Evolutionary conservation across 2,329 filamentous ascomycete species (phyloP), one percentile per base, ranked within the genome.

Genomic region (Diaporthe humulicola): DNA sequence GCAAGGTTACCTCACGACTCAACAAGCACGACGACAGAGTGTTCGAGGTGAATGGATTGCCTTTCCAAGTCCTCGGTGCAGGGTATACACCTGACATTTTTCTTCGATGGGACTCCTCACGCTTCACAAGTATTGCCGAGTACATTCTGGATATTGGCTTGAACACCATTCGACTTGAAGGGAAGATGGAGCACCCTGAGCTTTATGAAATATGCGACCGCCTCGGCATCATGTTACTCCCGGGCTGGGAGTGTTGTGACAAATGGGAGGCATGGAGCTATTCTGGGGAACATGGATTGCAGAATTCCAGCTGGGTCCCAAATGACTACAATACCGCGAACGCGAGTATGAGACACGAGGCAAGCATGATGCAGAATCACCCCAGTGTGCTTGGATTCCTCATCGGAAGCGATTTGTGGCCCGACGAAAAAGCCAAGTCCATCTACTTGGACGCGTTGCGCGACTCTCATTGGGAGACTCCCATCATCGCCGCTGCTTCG

Each of bases 221-320:
- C 4, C 82, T 91, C 78, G 91, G 91, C 0, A 78, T 93, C 48
- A 91, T 93, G 90, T 81, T 93, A 0, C 83, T 93, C 50, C 84
- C 90, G 0, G 91, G 91, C 0, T 93, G 90, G 90, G 90, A 92
- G 75, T 93, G 91, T 80, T 93, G 91, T 79, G 89, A 92, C 77
- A 93, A 93, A 79, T 93, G 91, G 91, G 91, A 93, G 78, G 88
- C 87, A 0, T 93, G 90, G 90, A 80, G 78, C 66, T 91, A 92
- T 80, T 92, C 92, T 77, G 80, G 88, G 17, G 88, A 93, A 64
- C 30, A 50, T 4, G 61, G 42, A 25, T 77, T 88, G 9, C 15
- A 54, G 28, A 6, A 42, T 45, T 45, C 71, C 28, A 56, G 81
- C 9, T 93, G 90, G 90, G 82, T 80, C 0, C 85, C 88, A 0